phyloP scores from a whole-genome alignment of 495 filamentous ascomycete species.

The Hapsidospora chrysogenum region DNA sequence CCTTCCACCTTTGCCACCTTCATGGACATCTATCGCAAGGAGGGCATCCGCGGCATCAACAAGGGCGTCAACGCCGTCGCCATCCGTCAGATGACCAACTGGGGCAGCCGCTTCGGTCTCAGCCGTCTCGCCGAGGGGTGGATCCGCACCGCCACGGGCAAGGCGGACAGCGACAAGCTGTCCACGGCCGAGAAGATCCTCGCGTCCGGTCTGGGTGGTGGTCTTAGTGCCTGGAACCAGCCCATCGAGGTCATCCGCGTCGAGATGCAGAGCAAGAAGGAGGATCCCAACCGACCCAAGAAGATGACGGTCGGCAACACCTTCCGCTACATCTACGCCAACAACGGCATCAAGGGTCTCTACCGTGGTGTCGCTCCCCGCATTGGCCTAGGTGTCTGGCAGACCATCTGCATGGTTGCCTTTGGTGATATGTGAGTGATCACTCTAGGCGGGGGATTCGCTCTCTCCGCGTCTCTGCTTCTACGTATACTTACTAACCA shows the following conservation, averaged over 20 bases:
- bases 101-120: slow-evolving; percentile 91
- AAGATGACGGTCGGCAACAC: slow-evolving; percentile 94
- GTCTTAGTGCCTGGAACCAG: slow-evolving; percentile 95
- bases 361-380: slow-evolving; percentile 92
- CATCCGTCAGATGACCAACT: slow-evolving; percentile 98
- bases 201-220: slow-evolving; percentile 77
- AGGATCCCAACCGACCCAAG: slow-evolving; percentile 92
- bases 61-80: slow-evolving; percentile 95
- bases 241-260: slow-evolving; percentile 99
- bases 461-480: slow-evolving; percentile 1
- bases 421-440: slow-evolving; percentile 95
- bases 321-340: slow-evolving; percentile 79
- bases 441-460: too few relatives aligned
- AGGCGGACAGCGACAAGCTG: slow-evolving; percentile 64
- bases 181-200: slow-evolving; percentile 73
- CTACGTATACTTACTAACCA: slow-evolving; percentile 6
- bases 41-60: slow-evolving; percentile 95
- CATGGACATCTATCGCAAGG: slow-evolving; percentile 89
- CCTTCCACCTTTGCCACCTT: slow-evolving; percentile 84
- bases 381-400: slow-evolving; percentile 92
- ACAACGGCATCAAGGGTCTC: slow-evolving; percentile 78
- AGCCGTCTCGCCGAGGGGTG: slow-evolving; percentile 76
- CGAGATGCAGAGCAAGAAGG: slow-evolving; percentile 99
- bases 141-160: slow-evolving; percentile 66
- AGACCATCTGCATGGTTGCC: slow-evolving; percentile 99